phyloP scores from a whole-genome alignment of 176 grass and related monocot species.

The Eragrostis curvula region DNA sequence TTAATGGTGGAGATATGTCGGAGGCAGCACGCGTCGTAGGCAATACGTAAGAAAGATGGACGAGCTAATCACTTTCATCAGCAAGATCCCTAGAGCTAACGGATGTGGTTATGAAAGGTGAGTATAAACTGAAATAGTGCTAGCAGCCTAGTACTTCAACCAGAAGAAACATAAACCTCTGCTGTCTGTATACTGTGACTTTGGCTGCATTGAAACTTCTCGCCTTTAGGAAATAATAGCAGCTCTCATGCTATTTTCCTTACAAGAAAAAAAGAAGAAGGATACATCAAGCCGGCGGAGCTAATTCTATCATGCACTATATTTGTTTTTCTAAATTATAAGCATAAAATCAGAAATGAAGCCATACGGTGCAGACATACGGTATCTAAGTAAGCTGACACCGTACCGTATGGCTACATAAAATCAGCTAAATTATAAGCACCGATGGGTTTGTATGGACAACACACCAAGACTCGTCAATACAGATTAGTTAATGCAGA shows the following conservation, averaged over 20 bases:
- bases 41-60: constrained; percentile 24
- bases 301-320: neutral
- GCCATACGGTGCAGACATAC: too few relatives aligned
- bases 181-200: too few relatives aligned
- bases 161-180: too few relatives aligned
- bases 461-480: neutral
- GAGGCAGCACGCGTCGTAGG: neutral
- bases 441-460: neutral
- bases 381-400: too few relatives aligned
- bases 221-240: too few relatives aligned
- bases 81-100: neutral
- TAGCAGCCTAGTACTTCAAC: too few relatives aligned
- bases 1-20: neutral
- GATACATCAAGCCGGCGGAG: neutral
- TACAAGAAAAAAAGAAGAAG: neutral
- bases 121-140: neutral
- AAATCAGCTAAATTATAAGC: too few relatives aligned
- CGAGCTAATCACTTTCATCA: neutral
- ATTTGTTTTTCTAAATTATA: neutral
- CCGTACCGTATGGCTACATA: too few relatives aligned
- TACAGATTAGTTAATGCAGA: constrained; percentile 5
- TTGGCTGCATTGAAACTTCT: too few relatives aligned
- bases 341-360: neutral
- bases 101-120: neutral
- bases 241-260: neutral